Evolutionary conservation across 306 rosid species (phyloP), one percentile per base, ranked within the genome.

Genomic region (Quercus ilex): DNA sequence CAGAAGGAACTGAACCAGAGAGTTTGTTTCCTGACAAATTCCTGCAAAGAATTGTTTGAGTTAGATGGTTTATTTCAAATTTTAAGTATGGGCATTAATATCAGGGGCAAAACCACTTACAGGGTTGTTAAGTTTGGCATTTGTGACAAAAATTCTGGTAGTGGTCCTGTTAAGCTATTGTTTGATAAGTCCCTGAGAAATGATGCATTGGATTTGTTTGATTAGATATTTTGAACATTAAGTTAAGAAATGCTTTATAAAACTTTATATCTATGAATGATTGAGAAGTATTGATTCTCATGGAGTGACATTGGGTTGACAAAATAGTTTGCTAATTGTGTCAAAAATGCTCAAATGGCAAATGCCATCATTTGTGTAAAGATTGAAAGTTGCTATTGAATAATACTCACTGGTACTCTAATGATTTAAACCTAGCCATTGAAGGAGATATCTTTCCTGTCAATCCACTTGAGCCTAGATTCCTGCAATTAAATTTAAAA

Each of bases 401-500:
- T 20, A 9, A 59, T 20, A 59, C 65, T 59, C 31, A 59, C 65
- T 11, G 31, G 31, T 20, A 21, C 65, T 59, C 17, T 20, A 59
- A 25, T 8, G 31, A 59, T 59, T 56, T 19, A n/a, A 88, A 84
- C 31, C 72, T 65, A 56, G 78, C 75, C 53, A 86, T 68, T 12
- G 85, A 70, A 17, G 73, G n/a, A 33, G 76, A 46, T 62, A 86
- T 87, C 28, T 49, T 53, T 19, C 90, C 88, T 1, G 19, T n/a
- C 78, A 87, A 77, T 79, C 84, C 88, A 58, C 86, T 81, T 15
- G 93, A 85, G 43, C 88, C 63, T 60, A 91, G 78, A 49, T 81
- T 26, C 85, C 89, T 82, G 74, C 43, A 59, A 70, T 28, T 43
- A 38, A 84, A 23, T 56, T 59, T 59, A 59, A 25, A 38, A 25